Evolutionary conservation across 352 stramenopile genomes (phyloP).

Genomic region (Phytopythium vexans): DNA sequence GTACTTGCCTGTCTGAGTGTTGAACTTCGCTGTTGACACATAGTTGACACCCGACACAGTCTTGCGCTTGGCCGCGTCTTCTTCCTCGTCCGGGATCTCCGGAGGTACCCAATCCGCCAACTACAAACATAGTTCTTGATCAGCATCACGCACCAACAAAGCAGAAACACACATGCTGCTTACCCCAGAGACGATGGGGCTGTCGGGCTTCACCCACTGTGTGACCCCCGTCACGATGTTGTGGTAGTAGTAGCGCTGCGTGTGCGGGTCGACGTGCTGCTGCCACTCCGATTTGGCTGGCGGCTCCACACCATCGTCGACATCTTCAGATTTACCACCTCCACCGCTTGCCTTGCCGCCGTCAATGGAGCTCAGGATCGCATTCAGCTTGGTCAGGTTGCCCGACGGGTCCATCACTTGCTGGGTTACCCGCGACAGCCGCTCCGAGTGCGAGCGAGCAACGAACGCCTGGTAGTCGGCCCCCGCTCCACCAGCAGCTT

Average conservation of each 20-base stretch:
- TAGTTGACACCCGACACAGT: slow-evolving; percentile 70
- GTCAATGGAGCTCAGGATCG: slow-evolving; percentile 65
- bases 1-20: slow-evolving; percentile 71
- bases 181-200: slow-evolving; percentile 66
- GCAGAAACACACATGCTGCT: slow-evolving; percentile 6
- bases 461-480: slow-evolving; percentile 72
- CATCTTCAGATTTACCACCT: not conserved
- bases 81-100: slow-evolving; percentile 25
- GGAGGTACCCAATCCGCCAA: slow-evolving; percentile 77
- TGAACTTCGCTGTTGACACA: slow-evolving; percentile 69
- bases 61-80: slow-evolving; percentile 12
- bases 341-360: slow-evolving; percentile 7
- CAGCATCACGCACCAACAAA: not conserved
- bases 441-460: slow-evolving; percentile 46
- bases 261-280: slow-evolving; percentile 80
- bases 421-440: slow-evolving; percentile 49
- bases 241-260: slow-evolving; percentile 83
- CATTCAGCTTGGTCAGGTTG: slow-evolving; percentile 66
- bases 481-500: slow-evolving; percentile 15
- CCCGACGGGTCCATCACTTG: slow-evolving; percentile 67
- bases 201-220: slow-evolving; percentile 77
- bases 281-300: slow-evolving; percentile 61
- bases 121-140: slow-evolving; percentile 22
- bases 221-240: slow-evolving; percentile 74
- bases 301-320: slow-evolving; percentile 4